Evolutionary conservation across 129 eudicot genomes (phyloP), one percentile per base, ranked within the genome.

Genomic region (Centrapalus pauciflorus): DNA sequence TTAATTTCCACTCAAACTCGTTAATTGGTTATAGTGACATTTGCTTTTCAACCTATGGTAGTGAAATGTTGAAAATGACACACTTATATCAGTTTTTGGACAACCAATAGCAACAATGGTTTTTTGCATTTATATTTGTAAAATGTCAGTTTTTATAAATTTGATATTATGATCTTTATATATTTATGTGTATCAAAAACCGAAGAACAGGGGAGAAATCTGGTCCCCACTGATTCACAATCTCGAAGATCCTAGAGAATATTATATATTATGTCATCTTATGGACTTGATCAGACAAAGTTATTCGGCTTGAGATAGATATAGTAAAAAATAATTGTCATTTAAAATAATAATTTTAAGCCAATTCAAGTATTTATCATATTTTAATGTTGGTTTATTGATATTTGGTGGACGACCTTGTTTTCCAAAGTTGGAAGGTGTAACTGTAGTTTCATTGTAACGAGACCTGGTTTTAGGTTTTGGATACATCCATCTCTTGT

Each of bases 401-500:
- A 28, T 58, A 17, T 32, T 32, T 20, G 13, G 33, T 71, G 41
- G 61, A 37, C 46, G 37, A 13, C 55, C 55, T 45, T n/a, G n/a
- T n/a, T 20, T 59, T 48, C 61, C 50, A 30, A 8, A 37, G 61
- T 30, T 11, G 60, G 60, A 55, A 30, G 79, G 72, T 74, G 27
- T n/a, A n/a, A n/a, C n/a, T n/a, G n/a, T 41, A 64, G 37, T 41
- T 40, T 74, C 19, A 14, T 28, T 45, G 66, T 55, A 35, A 20
- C 37, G 64, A 55, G 72, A 34, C 55, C 66, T 55, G 35, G 64
- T 71, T 73, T 14, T 68, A 25, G 57, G 70, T 30, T 66, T 55
- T 4, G 51, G 72, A 55, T 33, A 65, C 30, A 56, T 38, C 49
- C n/a, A n/a, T n/a, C 41, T 58, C 9, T 43, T 66, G 67, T n/a